These are phyloP conservation scores for Ophiocordyceps unilateralis DNA, from an alignment of 2,329 filamentous ascomycete genomes.

Conservation along the genomic window DNA sequence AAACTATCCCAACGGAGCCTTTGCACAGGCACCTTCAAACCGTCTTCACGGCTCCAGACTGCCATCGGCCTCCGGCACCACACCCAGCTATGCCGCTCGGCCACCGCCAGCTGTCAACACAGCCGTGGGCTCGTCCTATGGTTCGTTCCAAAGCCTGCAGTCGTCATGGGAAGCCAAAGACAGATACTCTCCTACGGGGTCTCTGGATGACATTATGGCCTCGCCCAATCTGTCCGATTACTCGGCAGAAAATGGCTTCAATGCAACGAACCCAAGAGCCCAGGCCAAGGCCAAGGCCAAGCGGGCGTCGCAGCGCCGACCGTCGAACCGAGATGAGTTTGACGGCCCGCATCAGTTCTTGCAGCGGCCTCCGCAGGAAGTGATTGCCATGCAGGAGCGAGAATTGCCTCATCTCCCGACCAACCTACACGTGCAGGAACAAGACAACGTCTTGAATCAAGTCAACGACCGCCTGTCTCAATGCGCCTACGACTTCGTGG, in stretches of 20 bases:
- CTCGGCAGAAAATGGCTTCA: slow-evolving; percentile 33
- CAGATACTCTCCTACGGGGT: slow-evolving; percentile 38
- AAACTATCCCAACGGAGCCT: slow-evolving; percentile 21
- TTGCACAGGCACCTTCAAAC: slow-evolving; percentile 13
- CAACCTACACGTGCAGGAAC: slow-evolving; percentile 67
- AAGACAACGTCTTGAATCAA: slow-evolving; percentile 62
- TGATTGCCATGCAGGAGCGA: slow-evolving; percentile 59
- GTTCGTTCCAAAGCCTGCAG: slow-evolving; percentile 22
- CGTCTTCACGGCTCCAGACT: slow-evolving; percentile 19
- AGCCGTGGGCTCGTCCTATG: slow-evolving; percentile 11
- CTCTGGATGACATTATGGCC: slow-evolving; percentile 38
- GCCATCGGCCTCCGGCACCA: slow-evolving; percentile 21
- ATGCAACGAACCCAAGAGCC: slow-evolving; percentile 18
- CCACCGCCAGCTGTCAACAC: slow-evolving; percentile 22
- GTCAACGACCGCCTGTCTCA: slow-evolving; percentile 75
- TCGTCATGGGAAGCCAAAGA: slow-evolving; percentile 21
- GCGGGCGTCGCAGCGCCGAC: slow-evolving; percentile 43
- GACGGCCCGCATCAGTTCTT: slow-evolving; percentile 75
- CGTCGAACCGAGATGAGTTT: slow-evolving; percentile 76
- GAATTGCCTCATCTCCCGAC: slow-evolving; percentile 70
- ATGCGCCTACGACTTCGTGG: slow-evolving; percentile 80
- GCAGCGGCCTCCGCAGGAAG: slow-evolving; percentile 51
- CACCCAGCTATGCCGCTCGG: slow-evolving; percentile 23
- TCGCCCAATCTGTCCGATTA: slow-evolving; percentile 45
- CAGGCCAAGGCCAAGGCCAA: slow-evolving; percentile 31